phyloP scores from a whole-genome alignment of 768 basidiomycete genomes.

The Pleurotus tuber-regium region DNA sequence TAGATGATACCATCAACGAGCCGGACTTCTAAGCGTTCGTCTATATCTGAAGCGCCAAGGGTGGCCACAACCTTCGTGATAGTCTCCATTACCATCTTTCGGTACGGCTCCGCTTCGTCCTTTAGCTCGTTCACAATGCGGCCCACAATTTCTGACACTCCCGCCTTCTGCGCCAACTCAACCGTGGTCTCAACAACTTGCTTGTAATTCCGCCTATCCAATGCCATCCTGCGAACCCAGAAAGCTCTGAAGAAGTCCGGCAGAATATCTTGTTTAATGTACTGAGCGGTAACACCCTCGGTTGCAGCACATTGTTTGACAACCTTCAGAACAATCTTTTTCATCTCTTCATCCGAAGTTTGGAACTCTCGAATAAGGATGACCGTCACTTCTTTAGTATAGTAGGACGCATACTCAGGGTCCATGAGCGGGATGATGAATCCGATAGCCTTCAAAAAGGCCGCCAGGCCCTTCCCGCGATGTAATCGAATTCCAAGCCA shows the following conservation, averaged over 20 bases:
- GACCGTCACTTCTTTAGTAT: slow-evolving; percentile 96
- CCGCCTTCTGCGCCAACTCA: slow-evolving; percentile 95
- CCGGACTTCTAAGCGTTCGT: slow-evolving; percentile 90
- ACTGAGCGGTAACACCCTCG: slow-evolving; percentile 93
- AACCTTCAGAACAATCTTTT: slow-evolving; percentile 99
- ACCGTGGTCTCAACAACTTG: slow-evolving; percentile 99
- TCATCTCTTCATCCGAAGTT: slow-evolving; percentile 99
- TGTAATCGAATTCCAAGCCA: slow-evolving; percentile 95
- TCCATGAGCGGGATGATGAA: slow-evolving; percentile 99
- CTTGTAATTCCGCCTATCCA: slow-evolving; percentile 92
- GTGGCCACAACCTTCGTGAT: slow-evolving; percentile 95
- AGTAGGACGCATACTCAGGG: slow-evolving; percentile 98
- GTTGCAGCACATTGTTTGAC: slow-evolving; percentile 99
- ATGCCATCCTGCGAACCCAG: slow-evolving; percentile 98
- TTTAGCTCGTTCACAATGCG: slow-evolving; percentile 87
- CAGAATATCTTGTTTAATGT: slow-evolving; percentile 96
- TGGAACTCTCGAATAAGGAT: slow-evolving; percentile 98
- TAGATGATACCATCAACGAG: slow-evolving; percentile 99
- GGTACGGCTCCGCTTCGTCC: slow-evolving; percentile 85
- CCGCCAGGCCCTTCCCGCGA: slow-evolving; percentile 92
- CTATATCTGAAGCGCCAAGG: slow-evolving; percentile 95
- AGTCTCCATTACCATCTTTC: slow-evolving; percentile 99
- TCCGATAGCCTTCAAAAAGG: slow-evolving; percentile 96
- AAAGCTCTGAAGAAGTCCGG: slow-evolving; percentile 99
- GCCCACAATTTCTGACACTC: slow-evolving; percentile 95